Evolutionary conservation across 2,329 filamentous ascomycete species (phyloP).

Genomic region (Stagonosporopsis chrysanthemi): DNA sequence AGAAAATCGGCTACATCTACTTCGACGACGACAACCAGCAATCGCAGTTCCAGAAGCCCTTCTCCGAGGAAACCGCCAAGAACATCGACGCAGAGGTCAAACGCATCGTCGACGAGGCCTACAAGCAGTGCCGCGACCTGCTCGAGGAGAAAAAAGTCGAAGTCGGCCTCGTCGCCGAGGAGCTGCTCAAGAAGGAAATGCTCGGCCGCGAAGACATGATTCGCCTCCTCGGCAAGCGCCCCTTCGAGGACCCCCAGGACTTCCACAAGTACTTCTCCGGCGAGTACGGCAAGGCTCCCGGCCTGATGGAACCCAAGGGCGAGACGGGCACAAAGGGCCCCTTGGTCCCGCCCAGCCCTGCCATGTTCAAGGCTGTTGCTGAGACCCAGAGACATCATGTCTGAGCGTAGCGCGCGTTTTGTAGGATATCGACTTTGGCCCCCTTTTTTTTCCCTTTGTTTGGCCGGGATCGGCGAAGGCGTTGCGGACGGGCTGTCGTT

Average conservation of each 20-base stretch:
- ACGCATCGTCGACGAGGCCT: conserved; percentile 89
- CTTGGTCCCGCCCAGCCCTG: conserved; percentile 42
- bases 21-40: conserved; percentile 84
- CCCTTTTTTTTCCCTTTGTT: too few relatives aligned
- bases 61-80: conserved; percentile 91
- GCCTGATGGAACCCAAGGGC: conserved; percentile 43
- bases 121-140: conserved; percentile 86
- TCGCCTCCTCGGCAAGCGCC: conserved; percentile 81
- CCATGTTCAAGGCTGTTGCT: conserved; percentile 28
- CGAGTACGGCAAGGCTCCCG: conserved; percentile 45
- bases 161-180: conserved; percentile 89
- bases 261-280: conserved; percentile 89
- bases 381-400: conserved; percentile 17
- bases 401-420: background rate
- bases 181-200: conserved; percentile 90
- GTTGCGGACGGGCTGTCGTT: too few relatives aligned
- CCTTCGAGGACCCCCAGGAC: conserved; percentile 84
- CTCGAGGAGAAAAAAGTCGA: conserved; percentile 86
- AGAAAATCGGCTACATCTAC: conserved; percentile 90
- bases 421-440: too few relatives aligned
- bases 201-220: conserved; percentile 92
- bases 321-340: conserved; percentile 46
- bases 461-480: too few relatives aligned
- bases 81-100: conserved; percentile 92
- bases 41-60: conserved; percentile 84